Conservation (phyloP, 1,139 yeast genomes). For the Cylindricascospora bacillispora region DNA sequence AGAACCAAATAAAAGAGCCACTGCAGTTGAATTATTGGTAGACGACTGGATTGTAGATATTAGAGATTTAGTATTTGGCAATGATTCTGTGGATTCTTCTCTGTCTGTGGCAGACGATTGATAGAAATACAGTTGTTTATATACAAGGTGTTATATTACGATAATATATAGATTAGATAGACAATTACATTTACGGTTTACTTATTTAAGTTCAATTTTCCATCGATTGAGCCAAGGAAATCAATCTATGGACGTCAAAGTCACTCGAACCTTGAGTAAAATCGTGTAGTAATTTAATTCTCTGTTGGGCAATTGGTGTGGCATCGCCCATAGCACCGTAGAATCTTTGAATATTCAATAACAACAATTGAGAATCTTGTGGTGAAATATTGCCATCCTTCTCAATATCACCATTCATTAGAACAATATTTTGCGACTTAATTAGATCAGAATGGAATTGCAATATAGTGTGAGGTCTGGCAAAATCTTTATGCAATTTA, state of each 20-base stretch:
- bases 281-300: conserved; percentile 44
- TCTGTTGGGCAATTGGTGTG: conserved; percentile 32
- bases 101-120: too few relatives aligned
- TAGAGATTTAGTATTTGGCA: conserved; percentile 52
- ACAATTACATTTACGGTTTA: too few relatives aligned
- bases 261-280: conserved; percentile 58
- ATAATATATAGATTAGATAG: too few relatives aligned
- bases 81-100: conserved; percentile 2
- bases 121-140: too few relatives aligned
- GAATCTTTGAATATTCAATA: conserved; percentile 76
- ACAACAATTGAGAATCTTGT: conserved; percentile 62
- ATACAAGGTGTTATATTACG: too few relatives aligned
- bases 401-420: conserved; percentile 85
- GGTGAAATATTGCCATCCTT: conserved; percentile 49
- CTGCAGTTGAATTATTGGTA: conserved; percentile 71
- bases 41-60: conserved; percentile 87
- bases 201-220: conserved; percentile 32
- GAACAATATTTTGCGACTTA: conserved; percentile 47
- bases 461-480: conserved; percentile 89
- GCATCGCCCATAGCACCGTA: conserved; percentile 54
- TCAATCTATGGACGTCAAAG: conserved; percentile 55
- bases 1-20: conserved; percentile 67
- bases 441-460: conserved; percentile 75
- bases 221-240: conserved; percentile 60
- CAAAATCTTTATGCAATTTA: conserved; percentile 80